A percentile compares a stretch with the other conserved stretches of the same genome.
Conservation (phyloP, 2,329 filamentous ascomycete genomes). For the Periglandula ipomoeae region DNA sequence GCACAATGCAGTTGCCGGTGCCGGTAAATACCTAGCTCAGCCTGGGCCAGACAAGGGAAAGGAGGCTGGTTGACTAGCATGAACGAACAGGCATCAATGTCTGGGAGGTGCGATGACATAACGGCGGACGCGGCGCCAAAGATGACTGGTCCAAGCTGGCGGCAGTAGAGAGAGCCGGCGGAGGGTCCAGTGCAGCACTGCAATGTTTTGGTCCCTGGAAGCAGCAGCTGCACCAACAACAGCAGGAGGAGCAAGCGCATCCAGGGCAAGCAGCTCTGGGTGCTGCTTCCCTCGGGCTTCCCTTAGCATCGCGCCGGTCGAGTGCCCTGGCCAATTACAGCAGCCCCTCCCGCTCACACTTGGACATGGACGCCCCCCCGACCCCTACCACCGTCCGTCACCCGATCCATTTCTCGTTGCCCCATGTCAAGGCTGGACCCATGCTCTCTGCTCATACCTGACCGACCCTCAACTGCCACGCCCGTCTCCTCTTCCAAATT, state of each 20-base stretch:
- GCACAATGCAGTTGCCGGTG: no score
- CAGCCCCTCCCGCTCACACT: neutral
- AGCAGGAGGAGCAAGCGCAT: neutral
- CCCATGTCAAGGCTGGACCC: constrained; percentile 1
- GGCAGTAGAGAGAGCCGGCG: no score
- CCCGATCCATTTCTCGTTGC: constrained; percentile 1
- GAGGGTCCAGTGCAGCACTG: no score
- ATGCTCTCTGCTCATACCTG: constrained; percentile 1
- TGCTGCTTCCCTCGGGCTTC: constrained; percentile 1
- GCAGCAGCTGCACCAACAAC: neutral
- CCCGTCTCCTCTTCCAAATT: neutral
- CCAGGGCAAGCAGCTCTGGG: neutral
- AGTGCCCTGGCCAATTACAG: neutral
- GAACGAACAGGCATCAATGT: no score
- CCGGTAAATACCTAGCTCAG: no score
- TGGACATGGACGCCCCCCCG: neutral
- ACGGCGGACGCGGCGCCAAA: neutral
- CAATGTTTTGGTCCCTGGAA: constrained; percentile 1
- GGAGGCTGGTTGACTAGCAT: neutral
- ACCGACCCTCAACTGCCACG: neutral
- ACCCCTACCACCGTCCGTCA: neutral
- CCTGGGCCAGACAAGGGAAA: neutral
- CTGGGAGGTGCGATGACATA: no score
- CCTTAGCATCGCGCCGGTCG: no score
- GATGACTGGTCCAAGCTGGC: neutral